Conservation (phyloP, 106 monocot genomes). For the Acanthochlamys bracteata region DNA sequence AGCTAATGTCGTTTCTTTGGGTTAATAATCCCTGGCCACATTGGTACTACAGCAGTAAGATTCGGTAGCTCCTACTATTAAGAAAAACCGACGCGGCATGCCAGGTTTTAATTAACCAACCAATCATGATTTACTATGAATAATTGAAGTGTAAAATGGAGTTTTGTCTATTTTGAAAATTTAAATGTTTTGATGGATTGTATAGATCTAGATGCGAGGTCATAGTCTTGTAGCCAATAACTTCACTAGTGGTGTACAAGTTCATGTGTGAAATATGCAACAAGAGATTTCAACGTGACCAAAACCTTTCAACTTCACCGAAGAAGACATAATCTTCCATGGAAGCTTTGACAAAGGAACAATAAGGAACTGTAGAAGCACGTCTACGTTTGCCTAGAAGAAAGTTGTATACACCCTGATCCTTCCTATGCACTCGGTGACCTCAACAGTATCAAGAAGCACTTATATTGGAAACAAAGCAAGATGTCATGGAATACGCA, state of each 20-base stretch:
- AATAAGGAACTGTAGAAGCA: slow-evolving; percentile 35
- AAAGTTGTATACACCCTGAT: slow-evolving; percentile 52
- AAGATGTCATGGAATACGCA: slow-evolving; percentile 45
- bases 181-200: too few species aligned
- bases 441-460: slow-evolving; percentile 40
- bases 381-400: slow-evolving; percentile 61
- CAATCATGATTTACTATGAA: too few species aligned
- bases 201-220: slow-evolving; percentile 58
- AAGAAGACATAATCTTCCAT: slow-evolving; percentile 53
- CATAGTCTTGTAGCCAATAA: slow-evolving; percentile 51
- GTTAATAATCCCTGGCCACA: slow-evolving; percentile 2
- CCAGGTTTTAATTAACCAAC: slow-evolving; percentile 21
- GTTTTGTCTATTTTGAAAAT: too few species aligned
- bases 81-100: slow-evolving; percentile 44
- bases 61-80: slow-evolving; percentile 4
- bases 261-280: slow-evolving; percentile 71
- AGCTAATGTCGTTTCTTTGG: slow-evolving; percentile 24
- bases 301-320: slow-evolving; percentile 60
- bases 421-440: slow-evolving; percentile 52
- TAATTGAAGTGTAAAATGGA: too few species aligned
- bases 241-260: slow-evolving; percentile 47
- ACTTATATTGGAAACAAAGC: slow-evolving; percentile 32
- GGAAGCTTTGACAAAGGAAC: slow-evolving; percentile 54
- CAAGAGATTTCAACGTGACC: slow-evolving; percentile 60
- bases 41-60: background rate